phyloP scores from a whole-genome alignment of 306 rosid genomes.

The Pyrus pyrifolia region DNA sequence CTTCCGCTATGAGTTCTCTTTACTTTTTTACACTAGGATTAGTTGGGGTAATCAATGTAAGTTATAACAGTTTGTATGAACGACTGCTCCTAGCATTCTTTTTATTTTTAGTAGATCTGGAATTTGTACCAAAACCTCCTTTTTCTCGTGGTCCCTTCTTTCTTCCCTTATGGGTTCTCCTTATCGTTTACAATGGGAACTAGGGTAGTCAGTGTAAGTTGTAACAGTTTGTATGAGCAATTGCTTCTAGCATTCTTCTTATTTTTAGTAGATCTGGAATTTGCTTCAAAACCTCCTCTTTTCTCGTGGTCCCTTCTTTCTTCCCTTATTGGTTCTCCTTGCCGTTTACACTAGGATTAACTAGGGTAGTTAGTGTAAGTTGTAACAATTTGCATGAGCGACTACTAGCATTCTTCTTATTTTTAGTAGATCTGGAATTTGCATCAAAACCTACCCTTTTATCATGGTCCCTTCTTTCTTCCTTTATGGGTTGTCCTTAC shows the following conservation, averaged over 20 bases:
- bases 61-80: too few species aligned
- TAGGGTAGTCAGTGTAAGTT: too few species aligned
- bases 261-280: too few species aligned
- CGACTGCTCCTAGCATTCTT: not conserved
- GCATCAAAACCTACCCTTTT: not conserved
- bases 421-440: not conserved
- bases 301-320: not conserved
- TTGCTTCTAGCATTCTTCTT: not conserved
- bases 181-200: too few species aligned
- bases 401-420: too few species aligned
- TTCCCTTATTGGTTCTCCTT: not conserved
- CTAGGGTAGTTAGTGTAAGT: not conserved
- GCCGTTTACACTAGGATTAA: too few species aligned
- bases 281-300: not conserved
- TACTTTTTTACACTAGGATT: too few species aligned
- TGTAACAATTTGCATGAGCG: rapidly evolving
- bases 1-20: too few species aligned
- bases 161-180: too few species aligned
- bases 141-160: too few species aligned
- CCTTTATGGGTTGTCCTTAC: not conserved
- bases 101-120: too few species aligned
- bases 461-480: not conserved
- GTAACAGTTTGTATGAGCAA: rapidly evolving
- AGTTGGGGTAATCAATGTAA: not conserved
- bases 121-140: too few species aligned